Percentiles rank a stretch among this genome's conserved stretches.
Evolutionary conservation across 139 green algal species (phyloP).

Genomic region (Raphidocelis subcapitata): DNA sequence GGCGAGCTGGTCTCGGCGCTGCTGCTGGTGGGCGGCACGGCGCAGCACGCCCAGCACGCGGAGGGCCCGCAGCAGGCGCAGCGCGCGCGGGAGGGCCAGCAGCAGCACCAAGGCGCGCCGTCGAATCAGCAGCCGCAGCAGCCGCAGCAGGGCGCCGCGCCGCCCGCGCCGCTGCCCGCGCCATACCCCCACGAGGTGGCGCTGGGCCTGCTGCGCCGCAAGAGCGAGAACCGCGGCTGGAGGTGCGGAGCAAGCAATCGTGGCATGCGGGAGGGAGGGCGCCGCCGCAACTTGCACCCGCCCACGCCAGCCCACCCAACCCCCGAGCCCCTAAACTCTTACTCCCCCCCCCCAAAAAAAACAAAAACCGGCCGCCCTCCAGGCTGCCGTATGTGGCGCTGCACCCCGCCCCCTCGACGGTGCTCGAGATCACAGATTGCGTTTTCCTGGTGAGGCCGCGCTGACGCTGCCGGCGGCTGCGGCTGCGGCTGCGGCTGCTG

Average conservation of each 20-base stretch:
- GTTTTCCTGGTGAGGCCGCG: slow-evolving; percentile 23
- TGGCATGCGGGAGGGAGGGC: no score
- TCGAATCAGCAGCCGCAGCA: background rate
- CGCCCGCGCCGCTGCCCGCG: background rate
- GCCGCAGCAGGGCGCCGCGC: no score
- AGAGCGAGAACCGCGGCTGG: slow-evolving; percentile 26
- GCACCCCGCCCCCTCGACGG: slow-evolving; percentile 10
- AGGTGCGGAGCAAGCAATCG: background rate
- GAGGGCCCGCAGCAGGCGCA: background rate
- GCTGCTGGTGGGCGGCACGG: background rate
- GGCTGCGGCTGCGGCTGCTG: no score
- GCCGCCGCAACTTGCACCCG: no score
- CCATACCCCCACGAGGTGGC: background rate
- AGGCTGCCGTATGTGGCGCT: slow-evolving; percentile 25
- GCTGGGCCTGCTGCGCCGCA: slow-evolving; percentile 15
- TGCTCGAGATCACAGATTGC: slow-evolving; percentile 15
- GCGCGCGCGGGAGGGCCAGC: background rate
- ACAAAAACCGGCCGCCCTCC: no score
- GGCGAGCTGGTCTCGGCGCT: slow-evolving; percentile 57
- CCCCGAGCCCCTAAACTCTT: no score
- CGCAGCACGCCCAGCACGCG: no score
- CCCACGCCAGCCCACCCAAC: no score
- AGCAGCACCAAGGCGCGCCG: background rate
- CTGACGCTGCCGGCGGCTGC: no score
- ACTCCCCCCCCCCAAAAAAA: no score